Conservation (phyloP, 1,139 yeast genomes). For the Pichia sp. region DNA sequence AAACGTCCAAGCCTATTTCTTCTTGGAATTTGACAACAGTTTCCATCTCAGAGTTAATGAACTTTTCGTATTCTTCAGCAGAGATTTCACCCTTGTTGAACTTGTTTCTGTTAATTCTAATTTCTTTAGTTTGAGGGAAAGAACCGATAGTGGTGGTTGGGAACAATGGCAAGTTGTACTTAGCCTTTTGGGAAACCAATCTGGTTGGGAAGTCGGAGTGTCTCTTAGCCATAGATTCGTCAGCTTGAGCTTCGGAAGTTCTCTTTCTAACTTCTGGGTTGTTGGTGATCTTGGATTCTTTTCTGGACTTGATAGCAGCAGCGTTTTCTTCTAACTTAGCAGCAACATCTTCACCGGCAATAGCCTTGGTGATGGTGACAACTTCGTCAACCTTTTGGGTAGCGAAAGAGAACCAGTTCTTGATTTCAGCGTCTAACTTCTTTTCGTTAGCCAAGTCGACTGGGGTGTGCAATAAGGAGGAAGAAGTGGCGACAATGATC, state of each 20-base stretch:
- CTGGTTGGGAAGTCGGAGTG: slow-evolving; percentile 80
- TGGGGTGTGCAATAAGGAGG: slow-evolving; percentile 93
- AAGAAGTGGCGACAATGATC: slow-evolving; percentile 86
- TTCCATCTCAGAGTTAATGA: slow-evolving; percentile 95
- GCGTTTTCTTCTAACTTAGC: slow-evolving; percentile 78
- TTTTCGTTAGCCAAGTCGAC: slow-evolving; percentile 90
- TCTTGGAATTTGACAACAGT: slow-evolving; percentile 97
- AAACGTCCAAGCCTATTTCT: slow-evolving; percentile 94
- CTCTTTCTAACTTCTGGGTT: slow-evolving; percentile 87
- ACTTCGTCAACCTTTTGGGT: slow-evolving; percentile 93
- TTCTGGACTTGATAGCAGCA: slow-evolving; percentile 79
- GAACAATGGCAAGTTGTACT: slow-evolving; percentile 94
- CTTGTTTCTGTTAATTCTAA: slow-evolving; percentile 97
- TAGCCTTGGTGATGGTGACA: slow-evolving; percentile 84
- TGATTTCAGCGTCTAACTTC: slow-evolving; percentile 84
- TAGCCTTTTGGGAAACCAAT: slow-evolving; percentile 78
- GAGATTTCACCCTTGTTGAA: slow-evolving; percentile 93
- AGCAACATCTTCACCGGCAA: slow-evolving; percentile 69
- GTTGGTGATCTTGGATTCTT: slow-evolving; percentile 82
- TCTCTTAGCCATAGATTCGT: slow-evolving; percentile 79
- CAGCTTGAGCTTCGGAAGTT: slow-evolving; percentile 59
- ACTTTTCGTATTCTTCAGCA: slow-evolving; percentile 90
- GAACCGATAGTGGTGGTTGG: slow-evolving; percentile 99
- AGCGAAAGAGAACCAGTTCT: slow-evolving; percentile 98
- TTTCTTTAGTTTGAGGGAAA: slow-evolving; percentile 99